These are phyloP conservation scores for Carallia brachiata DNA, from an alignment of 345 rosid genomes.

Conservation along the genomic window DNA sequence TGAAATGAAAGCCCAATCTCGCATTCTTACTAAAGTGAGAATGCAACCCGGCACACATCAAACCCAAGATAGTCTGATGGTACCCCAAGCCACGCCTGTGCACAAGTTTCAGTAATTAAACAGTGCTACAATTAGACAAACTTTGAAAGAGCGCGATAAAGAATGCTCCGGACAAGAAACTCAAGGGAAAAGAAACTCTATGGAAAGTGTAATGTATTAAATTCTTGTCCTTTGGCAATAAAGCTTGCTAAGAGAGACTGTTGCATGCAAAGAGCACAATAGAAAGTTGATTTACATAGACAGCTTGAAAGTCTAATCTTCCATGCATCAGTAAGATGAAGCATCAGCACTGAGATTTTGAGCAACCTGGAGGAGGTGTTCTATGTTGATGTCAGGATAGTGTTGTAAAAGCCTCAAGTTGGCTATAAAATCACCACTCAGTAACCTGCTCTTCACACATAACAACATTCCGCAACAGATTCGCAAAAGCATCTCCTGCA, in stretches of 20 bases:
- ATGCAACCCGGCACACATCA: too few relatives aligned
- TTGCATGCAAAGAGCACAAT: background rate
- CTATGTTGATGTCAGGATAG: constrained; percentile 53
- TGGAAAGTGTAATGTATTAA: background rate
- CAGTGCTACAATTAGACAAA: too few relatives aligned
- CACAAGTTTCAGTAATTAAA: too few relatives aligned
- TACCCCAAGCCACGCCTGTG: too few relatives aligned
- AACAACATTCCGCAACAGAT: constrained; percentile 71
- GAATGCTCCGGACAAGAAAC: background rate
- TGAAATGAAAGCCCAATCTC: too few relatives aligned
- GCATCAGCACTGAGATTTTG: constrained; percentile 51
- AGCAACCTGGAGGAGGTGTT: constrained; percentile 57
- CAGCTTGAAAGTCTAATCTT: background rate
- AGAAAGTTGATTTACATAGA: constrained; percentile 22
- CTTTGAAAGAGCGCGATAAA: too few relatives aligned
- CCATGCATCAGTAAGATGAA: constrained; percentile 26
- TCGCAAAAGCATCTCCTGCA: constrained; percentile 71
- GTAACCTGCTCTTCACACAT: constrained; percentile 48
- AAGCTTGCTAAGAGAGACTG: background rate
- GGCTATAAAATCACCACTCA: constrained; percentile 58
- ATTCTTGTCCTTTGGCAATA: background rate
- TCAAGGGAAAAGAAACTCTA: background rate
- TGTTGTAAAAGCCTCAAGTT: constrained; percentile 65
- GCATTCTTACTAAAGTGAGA: too few relatives aligned
- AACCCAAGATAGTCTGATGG: too few relatives aligned